Evolutionary conservation across 768 basidiomycete species (phyloP), one percentile per base, ranked within the genome.

Genomic region (Tylopilus sp.): DNA sequence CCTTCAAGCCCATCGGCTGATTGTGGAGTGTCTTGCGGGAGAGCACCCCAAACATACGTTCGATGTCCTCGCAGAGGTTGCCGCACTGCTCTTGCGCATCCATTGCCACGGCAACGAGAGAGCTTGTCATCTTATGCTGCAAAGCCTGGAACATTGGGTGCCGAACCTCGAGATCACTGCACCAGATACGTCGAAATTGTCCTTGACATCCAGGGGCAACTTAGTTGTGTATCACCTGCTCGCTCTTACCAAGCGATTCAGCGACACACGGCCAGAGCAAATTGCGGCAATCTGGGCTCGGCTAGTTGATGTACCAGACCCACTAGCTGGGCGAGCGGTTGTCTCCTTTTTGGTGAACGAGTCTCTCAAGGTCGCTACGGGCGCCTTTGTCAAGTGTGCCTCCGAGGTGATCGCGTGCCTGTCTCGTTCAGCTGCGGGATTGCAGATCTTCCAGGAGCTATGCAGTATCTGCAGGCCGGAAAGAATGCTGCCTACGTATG

Each of bases 261-360:
- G 79, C 9, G 79, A 85, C 53, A 80, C 72, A 22, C 84, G 93
- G 58, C 78, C 91, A 2, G 88, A 91, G 56, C 91, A 93, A 62
- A 78, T 97, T 40, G 74, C 84, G 9, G 78, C 80, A 0, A 78
- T 95, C 26, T 95, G 94, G 88, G 75, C 78, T 7, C 82, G 83
- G 49, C 72, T 95, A 13, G 87, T 91, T 5, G 87, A 88, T 22
- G 72, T 80, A 3, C 83, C 86, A 22, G 75, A 83, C 57, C 77
- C 83, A 48, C 75, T 79, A 21, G 92, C 93, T 53, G 88, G 88
- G 2, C 86, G 85, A 48, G 88, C 90, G 3, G 75, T 91, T 15
- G 76, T 89, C 44, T 79, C 86, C 26, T 98, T 92, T 68, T 74
- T 98, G 3, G 74, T 95, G 31, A 91, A 93, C 57, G 91, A 95